These are phyloP conservation scores for Colletotrichum abscissum DNA, from an alignment of 2,329 filamentous ascomycete genomes.

Conservation along the genomic window DNA sequence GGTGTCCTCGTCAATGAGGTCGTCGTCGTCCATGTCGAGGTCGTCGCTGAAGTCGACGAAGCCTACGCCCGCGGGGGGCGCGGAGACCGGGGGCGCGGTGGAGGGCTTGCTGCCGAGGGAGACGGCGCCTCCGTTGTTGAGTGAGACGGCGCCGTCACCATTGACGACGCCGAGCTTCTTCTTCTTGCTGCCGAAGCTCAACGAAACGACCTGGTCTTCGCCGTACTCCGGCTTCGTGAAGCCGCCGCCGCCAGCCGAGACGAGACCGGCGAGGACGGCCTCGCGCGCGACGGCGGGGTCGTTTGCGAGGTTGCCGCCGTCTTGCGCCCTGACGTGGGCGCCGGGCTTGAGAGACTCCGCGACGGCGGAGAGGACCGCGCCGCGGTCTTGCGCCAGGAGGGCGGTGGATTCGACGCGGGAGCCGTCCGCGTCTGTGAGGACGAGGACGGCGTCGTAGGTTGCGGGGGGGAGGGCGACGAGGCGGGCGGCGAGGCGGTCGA, in stretches of 20 bases:
- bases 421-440: slow-evolving; percentile 83
- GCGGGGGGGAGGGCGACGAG: slow-evolving; percentile 79
- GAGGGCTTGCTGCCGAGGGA: slow-evolving; percentile 49
- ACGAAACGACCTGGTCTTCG: slow-evolving; percentile 66
- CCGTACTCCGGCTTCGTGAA: slow-evolving; percentile 78
- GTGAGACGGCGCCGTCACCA: slow-evolving; percentile 28
- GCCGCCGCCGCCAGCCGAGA: slow-evolving; percentile 67
- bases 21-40: slow-evolving; percentile 71
- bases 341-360: slow-evolving; percentile 69
- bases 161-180: slow-evolving; percentile 42
- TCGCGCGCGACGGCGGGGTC: slow-evolving; percentile 71
- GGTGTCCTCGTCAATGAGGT: slow-evolving; percentile 90
- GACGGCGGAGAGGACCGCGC: slow-evolving; percentile 76
- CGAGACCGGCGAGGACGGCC: slow-evolving; percentile 84
- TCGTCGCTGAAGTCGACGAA: slow-evolving; percentile 73
- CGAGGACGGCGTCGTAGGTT: slow-evolving; percentile 86
- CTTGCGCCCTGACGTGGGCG: slow-evolving; percentile 76
- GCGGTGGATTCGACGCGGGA: slow-evolving; percentile 70
- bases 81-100: slow-evolving; percentile 52
- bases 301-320: slow-evolving; percentile 66
- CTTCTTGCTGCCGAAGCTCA: slow-evolving; percentile 52
- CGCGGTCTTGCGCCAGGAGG: slow-evolving; percentile 67
- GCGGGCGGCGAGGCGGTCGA: slow-evolving; percentile 88
- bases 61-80: slow-evolving; percentile 68
- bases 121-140: slow-evolving; percentile 35